Evolutionary conservation across 2,329 filamentous ascomycete genomes (phyloP).

Genomic region (Pseudogymnoascus sp.): DNA sequence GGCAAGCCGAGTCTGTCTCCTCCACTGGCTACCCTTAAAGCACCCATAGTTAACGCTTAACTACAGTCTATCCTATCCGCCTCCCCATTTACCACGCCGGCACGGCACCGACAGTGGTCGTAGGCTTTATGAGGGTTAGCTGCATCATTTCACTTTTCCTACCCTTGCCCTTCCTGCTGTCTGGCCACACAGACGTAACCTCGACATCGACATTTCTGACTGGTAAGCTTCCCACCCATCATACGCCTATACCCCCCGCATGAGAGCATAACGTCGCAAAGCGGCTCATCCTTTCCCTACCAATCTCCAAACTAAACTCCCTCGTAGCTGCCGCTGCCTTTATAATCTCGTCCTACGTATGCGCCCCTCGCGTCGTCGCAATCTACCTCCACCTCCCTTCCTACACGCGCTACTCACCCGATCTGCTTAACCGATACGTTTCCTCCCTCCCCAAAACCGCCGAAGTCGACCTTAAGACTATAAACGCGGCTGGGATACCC

Average conservation of each 20-base stretch:
- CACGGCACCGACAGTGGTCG: conserved; percentile 53
- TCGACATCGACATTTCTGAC: not conserved
- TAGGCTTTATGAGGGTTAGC: conserved; percentile 63
- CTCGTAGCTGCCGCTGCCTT: conserved; percentile 42
- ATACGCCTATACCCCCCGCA: not conserved
- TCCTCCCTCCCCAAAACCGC: conserved; percentile 36
- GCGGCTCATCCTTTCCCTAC: not conserved
- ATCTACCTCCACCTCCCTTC: conserved; percentile 61
- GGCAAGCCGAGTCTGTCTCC: not conserved
- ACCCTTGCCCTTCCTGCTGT: not conserved
- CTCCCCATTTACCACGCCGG: conserved; percentile 71
- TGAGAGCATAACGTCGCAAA: not conserved
- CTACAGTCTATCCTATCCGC: conserved; percentile 43
- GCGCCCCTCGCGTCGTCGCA: conserved; percentile 64
- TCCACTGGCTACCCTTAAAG: not conserved
- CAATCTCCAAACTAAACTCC: conserved; percentile 14
- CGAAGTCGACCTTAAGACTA: conserved; percentile 32
- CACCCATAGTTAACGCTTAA: not conserved
- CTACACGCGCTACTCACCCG: conserved; percentile 52
- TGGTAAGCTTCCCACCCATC: not conserved
- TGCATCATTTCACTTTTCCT: conserved; percentile 50
- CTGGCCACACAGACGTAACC: not conserved
- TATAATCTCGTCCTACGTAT: conserved; percentile 55
- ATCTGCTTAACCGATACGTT: conserved; percentile 41
- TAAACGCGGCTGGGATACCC: conserved; percentile 34